Evolutionary conservation across 257 asterid genomes (phyloP).

Genomic region (Buddleja alternifolia): DNA sequence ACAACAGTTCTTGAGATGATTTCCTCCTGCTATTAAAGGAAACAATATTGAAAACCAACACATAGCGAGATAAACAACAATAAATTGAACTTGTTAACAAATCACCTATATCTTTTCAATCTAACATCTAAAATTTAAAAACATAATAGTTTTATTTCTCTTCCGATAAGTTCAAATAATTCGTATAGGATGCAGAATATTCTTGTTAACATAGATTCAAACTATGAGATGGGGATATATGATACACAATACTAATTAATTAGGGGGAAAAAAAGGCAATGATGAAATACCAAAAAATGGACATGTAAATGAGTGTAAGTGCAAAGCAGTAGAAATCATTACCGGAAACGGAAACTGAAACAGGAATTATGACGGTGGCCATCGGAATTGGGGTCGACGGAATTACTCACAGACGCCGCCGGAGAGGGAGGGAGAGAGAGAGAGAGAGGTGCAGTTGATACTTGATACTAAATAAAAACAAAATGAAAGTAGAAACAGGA

Average conservation of each 20-base stretch:
- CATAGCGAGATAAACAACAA: too few relatives aligned
- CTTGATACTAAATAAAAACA: not conserved
- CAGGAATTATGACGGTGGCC: constrained; percentile 38
- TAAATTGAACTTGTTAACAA: too few relatives aligned
- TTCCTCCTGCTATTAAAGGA: constrained; percentile 35
- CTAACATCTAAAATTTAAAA: too few relatives aligned
- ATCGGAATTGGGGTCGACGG: constrained; percentile 21
- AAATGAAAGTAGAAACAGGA: constrained; percentile 9
- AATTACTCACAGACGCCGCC: constrained; percentile 14
- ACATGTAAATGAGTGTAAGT: too few relatives aligned
- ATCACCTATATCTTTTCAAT: too few relatives aligned
- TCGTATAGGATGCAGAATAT: too few relatives aligned
- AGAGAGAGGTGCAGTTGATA: constrained; percentile 6
- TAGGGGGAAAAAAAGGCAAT: not conserved
- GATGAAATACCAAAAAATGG: too few relatives aligned
- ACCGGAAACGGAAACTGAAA: constrained; percentile 38
- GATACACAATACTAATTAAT: too few relatives aligned
- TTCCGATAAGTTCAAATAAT: too few relatives aligned
- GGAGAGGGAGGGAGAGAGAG: constrained; percentile 17
- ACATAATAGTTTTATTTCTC: too few relatives aligned
- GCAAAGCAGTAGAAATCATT: not conserved
- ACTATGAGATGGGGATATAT: too few relatives aligned
- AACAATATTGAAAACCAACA: not conserved
- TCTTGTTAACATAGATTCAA: too few relatives aligned
- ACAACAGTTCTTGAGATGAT: constrained; percentile 26